Evolutionary conservation across 192 early-diverging fungal species (phyloP).

Genomic region (Dispira simplex): DNA sequence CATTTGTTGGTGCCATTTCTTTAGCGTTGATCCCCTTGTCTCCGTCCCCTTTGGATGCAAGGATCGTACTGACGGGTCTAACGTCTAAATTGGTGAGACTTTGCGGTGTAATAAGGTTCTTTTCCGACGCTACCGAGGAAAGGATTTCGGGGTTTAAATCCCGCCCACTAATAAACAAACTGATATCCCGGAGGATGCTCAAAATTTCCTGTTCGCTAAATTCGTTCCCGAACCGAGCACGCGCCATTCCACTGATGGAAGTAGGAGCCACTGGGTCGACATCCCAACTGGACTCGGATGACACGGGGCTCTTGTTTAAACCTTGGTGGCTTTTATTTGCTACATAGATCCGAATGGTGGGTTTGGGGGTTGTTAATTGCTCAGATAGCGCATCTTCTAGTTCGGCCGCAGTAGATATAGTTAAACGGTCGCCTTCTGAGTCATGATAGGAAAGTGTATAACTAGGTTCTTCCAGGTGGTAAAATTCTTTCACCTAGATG

Average conservation of each 20-base stretch:
- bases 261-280: not conserved
- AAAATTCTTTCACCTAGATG: constrained; percentile 3
- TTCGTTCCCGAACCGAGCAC: constrained; percentile 7
- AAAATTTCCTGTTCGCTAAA: constrained; percentile 9
- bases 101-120: constrained; percentile 6
- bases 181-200: constrained; percentile 8
- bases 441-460: not conserved
- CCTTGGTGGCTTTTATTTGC: too few relatives aligned
- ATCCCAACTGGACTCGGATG: too few relatives aligned
- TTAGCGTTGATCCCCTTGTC: too few relatives aligned
- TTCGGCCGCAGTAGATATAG: too few relatives aligned
- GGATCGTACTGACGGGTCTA: too few relatives aligned
- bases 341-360: too few relatives aligned
- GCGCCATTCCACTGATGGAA: constrained; percentile 2
- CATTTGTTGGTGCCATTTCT: too few relatives aligned
- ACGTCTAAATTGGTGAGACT: too few relatives aligned
- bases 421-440: not conserved
- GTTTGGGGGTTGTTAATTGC: too few relatives aligned
- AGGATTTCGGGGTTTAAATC: constrained; percentile 10
- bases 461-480: not conserved
- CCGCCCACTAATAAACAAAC: constrained; percentile 7
- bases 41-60: too few relatives aligned
- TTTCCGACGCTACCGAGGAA: constrained; percentile 2
- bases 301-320: too few relatives aligned
- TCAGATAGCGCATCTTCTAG: too few relatives aligned